A percentile compares a stretch with the other conserved stretches of the same genome.
These are phyloP conservation scores for Chrysopogon serrulatus DNA, from an alignment of 176 grass and related monocot genomes.

Conservation along the genomic window DNA sequence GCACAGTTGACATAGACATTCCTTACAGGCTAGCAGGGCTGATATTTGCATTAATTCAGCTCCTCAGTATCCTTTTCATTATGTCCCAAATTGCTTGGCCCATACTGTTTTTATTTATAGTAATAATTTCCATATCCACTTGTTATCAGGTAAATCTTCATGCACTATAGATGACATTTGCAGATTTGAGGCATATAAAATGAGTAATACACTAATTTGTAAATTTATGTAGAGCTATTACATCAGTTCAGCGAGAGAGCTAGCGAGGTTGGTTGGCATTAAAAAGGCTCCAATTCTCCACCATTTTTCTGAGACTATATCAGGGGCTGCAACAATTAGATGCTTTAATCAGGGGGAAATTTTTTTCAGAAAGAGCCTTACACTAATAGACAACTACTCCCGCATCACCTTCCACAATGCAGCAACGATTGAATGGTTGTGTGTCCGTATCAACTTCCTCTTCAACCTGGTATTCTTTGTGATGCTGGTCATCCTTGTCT, in stretches of 20 bases:
- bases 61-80: conserved; percentile 71
- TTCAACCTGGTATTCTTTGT: conserved; percentile 82
- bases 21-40: conserved; percentile 88
- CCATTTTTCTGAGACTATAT: conserved; percentile 83
- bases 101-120: conserved; percentile 73
- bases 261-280: conserved; percentile 87
- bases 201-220: conserved; percentile 7
- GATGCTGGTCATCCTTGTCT: conserved; percentile 64
- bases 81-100: conserved; percentile 95
- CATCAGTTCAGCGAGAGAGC: conserved; percentile 80
- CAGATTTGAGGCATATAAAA: not conserved
- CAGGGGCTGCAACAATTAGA: conserved; percentile 73
- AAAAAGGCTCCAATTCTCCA: conserved; percentile 89
- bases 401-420: conserved; percentile 87
- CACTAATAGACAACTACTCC: conserved; percentile 75
- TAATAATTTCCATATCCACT: conserved; percentile 61
- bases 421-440: conserved; percentile 89
- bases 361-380: conserved; percentile 58
- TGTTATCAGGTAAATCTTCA: conserved; percentile 75
- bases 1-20: conserved; percentile 80
- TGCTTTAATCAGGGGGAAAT: conserved; percentile 76
- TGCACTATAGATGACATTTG: not conserved
- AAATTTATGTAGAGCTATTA: conserved; percentile 62
- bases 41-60: conserved; percentile 82
- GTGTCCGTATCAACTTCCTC: conserved; percentile 86